Conservation (phyloP, 257 asterid genomes). For the Ajuga chamaepitys region DNA sequence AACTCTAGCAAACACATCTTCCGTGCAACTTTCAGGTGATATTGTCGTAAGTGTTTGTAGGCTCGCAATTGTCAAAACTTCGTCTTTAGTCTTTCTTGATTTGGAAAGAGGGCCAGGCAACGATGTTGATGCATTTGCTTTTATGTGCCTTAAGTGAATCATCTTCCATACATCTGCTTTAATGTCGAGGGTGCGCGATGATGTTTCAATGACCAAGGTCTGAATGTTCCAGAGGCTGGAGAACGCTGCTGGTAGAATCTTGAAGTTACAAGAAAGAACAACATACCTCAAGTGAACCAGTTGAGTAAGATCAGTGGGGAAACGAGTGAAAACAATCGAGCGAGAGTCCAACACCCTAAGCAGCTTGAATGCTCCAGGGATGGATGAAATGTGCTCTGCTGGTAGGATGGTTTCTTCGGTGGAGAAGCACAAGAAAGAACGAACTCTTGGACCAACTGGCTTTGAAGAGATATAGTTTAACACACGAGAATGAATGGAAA, state of each 20-base stretch:
- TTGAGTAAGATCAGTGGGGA: conserved; percentile 32
- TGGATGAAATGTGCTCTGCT: conserved; percentile 25
- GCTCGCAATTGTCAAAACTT: conserved; percentile 15
- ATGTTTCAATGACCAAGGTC: conserved; percentile 38
- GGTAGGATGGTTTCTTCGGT: conserved; percentile 27
- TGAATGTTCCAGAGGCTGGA: conserved; percentile 52
- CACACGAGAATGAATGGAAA: conserved; percentile 42
- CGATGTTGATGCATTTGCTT: conserved; percentile 35
- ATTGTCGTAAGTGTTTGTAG: conserved; percentile 52
- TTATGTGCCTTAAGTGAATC: conserved; percentile 49
- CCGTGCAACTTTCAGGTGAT: conserved; percentile 56
- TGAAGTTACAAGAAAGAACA: conserved; percentile 30
- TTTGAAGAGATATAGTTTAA: conserved; percentile 26
- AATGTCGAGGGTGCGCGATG: conserved; percentile 31
- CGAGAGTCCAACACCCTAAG: conserved; percentile 46
- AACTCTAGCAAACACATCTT: conserved; percentile 35
- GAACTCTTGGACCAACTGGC: conserved; percentile 38
- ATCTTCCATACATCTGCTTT: conserved; percentile 48
- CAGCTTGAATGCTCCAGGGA: conserved; percentile 40
- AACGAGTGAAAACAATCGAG: conserved; percentile 32
- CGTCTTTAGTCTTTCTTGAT: conserved; percentile 29
- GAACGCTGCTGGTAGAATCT: conserved; percentile 28
- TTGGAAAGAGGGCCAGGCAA: conserved; percentile 27
- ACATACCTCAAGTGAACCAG: conserved; percentile 48
- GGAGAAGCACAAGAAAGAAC: conserved; percentile 49